phyloP scores from a whole-genome alignment of 2,329 filamentous ascomycete genomes.

The Colletotrichum spaethianum region DNA sequence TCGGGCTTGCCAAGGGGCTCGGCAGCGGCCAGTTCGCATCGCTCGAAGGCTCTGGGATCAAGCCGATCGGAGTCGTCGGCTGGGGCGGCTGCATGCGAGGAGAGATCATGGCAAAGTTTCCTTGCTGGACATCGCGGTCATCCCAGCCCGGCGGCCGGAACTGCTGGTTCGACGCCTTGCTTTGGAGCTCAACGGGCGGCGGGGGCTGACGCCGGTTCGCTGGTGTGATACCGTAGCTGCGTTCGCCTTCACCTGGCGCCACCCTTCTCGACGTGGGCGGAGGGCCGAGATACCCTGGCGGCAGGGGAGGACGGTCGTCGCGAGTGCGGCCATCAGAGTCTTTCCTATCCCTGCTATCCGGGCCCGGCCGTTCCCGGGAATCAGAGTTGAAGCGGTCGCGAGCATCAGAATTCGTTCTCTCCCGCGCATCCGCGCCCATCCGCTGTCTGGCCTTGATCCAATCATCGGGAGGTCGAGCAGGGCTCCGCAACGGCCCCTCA shows the following conservation, averaged over 20 bases:
- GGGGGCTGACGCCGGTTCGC: slow-evolving; percentile 39
- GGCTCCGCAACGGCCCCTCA: slow-evolving; percentile 26
- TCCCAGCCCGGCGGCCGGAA: slow-evolving; percentile 14
- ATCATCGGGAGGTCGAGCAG: slow-evolving; percentile 17
- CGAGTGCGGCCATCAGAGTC: neutral
- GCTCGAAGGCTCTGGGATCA: slow-evolving; percentile 20
- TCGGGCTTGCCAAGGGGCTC: slow-evolving; percentile 37
- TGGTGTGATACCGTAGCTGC: slow-evolving; percentile 39
- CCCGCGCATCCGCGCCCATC: slow-evolving; percentile 9
- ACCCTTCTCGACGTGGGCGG: slow-evolving; percentile 18
- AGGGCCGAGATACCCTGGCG: slow-evolving; percentile 34
- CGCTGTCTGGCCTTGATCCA: slow-evolving; percentile 12
- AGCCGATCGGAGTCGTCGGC: slow-evolving; percentile 23
- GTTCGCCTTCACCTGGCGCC: slow-evolving; percentile 37
- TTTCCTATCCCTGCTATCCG: slow-evolving; percentile 3
- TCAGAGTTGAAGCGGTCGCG: neutral
- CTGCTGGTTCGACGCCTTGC: slow-evolving; percentile 36
- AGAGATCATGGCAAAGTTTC: slow-evolving; percentile 31
- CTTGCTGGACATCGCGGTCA: slow-evolving; percentile 30
- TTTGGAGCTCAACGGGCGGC: slow-evolving; percentile 31
- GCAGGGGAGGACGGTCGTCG: slow-evolving; percentile 6
- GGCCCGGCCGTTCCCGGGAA: neutral
- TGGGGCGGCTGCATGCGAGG: slow-evolving; percentile 30
- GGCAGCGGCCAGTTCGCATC: slow-evolving; percentile 38
- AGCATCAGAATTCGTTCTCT: slow-evolving; percentile 20